Base-by-base conservation (phyloP, 352 stramenopile genomes). In the Phytophthora pini region DNA sequence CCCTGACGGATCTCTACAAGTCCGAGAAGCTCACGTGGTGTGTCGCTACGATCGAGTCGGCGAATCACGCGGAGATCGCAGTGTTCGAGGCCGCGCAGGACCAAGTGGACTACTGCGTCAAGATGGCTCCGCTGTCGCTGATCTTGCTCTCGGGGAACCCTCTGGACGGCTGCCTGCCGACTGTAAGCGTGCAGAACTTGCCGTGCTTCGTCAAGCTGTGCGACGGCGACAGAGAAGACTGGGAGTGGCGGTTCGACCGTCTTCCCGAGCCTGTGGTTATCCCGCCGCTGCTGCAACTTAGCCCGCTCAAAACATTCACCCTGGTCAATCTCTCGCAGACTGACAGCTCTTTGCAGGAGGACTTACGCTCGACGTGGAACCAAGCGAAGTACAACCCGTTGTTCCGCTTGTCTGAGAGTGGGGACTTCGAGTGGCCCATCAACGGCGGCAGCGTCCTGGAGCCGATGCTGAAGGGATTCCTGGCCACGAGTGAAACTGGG, bases 401-500 rank as follows among this genome's bases (percentile, higher is more conserved):
- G 26, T 68, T 68, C 8, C 62, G 61, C 13, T 27, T 87, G 26
- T 61, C 60, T 29, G 47, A 73, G 24, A 73, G 49, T 17, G 72
- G 79, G 9, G 81, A 88, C n/a, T 90, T 88, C 72, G 79, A 88
- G 22, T 91, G 80, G 80, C 86, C 86, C 1, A 74, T 92, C 41
- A 88, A 84, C n/a, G 86, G 86, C 1, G 84, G 84, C 7, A 84
- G 65, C 26, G 49, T 89, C 24, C 36, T 79, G 2, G 77, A 92
- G 39, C 80, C 86, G 1, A 58, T 86, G 50, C 49, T 89, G 22
- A 82, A 88, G 41, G 60, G 70, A 3, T 89, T 89, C 38, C 43
- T 88, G 6, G 50, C 67, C 4, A 61, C 74, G 27, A 70, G 69
- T 46, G 71, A 64, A 45, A 53, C 63, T 51, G 49, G 58, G 72